A percentile compares a stretch with the other conserved stretches of the same genome.
Evolutionary conservation across 2,329 filamentous ascomycete species (phyloP).

Genomic region (Xylariaceae sp.): DNA sequence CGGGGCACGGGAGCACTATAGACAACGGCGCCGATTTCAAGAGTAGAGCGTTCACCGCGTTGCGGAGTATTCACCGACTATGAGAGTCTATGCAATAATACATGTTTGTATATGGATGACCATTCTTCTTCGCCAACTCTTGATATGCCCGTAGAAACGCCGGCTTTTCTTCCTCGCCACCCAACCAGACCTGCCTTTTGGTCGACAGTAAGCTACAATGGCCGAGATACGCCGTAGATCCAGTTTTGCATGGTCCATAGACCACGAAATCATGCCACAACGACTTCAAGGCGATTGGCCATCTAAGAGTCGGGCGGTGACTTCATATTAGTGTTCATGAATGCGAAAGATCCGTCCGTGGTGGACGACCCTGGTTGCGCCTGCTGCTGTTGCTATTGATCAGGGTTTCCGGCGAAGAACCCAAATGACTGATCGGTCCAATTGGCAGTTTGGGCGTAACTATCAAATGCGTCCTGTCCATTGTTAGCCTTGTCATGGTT

Average conservation of each 20-base stretch:
- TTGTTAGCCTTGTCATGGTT: conserved; percentile 25
- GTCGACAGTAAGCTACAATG: neutral
- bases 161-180: neutral
- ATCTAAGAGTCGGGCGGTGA: conserved; percentile 19
- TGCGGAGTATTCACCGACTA: too few species aligned
- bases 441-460: conserved; percentile 53
- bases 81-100: neutral
- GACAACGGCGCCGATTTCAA: too few species aligned
- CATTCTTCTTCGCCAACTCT: neutral
- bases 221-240: neutral
- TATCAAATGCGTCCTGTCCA: conserved; percentile 53
- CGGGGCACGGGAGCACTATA: too few species aligned
- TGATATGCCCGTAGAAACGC: conserved; percentile 10
- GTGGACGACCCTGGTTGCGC: conserved; percentile 28
- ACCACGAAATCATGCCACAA: neutral
- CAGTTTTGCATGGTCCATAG: neutral
- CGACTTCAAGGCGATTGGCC: neutral
- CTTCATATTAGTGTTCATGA: conserved; percentile 25
- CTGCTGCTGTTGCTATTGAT: conserved; percentile 30
- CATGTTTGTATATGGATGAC: conserved; percentile 8
- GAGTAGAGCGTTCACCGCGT: too few species aligned
- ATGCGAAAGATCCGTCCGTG: conserved; percentile 29
- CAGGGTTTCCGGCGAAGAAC: conserved; percentile 41
- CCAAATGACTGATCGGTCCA: conserved; percentile 54
- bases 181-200: neutral